phyloP scores from a whole-genome alignment of 805 yeast genomes.

The Candida ponderosae region DNA sequence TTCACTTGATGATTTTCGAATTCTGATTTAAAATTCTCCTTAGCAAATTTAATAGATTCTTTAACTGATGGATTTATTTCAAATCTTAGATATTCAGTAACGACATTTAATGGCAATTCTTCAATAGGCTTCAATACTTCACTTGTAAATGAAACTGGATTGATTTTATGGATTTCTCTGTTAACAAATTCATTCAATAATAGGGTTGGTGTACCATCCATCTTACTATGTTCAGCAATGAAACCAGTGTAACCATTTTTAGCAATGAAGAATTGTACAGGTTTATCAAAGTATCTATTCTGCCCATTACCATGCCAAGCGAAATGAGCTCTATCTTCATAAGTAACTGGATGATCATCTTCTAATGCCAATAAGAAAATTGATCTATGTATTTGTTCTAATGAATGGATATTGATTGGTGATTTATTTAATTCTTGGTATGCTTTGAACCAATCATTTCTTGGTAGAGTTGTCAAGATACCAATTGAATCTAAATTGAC shows the following conservation, averaged over 20 bases:
- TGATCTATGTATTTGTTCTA: slow-evolving; percentile 65
- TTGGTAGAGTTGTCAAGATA: slow-evolving; percentile 70
- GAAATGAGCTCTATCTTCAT: slow-evolving; percentile 75
- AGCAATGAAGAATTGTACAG: slow-evolving; percentile 74
- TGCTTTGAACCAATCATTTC: slow-evolving; percentile 70
- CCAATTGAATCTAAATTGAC: slow-evolving; percentile 41
- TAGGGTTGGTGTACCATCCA: slow-evolving; percentile 97
- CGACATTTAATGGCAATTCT: background rate
- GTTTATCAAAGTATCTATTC: slow-evolving; percentile 90
- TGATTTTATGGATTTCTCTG: slow-evolving; percentile 43
- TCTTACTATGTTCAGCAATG: slow-evolving; percentile 92
- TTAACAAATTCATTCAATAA: slow-evolving; percentile 74
- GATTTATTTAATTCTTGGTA: slow-evolving; percentile 50
- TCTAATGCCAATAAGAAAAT: slow-evolving; percentile 82
- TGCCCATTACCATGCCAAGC: slow-evolving; percentile 95
- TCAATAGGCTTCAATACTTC: background rate
- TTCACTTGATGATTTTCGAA: slow-evolving; percentile 60
- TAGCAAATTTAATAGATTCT: slow-evolving; percentile 47
- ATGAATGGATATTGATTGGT: slow-evolving; percentile 52
- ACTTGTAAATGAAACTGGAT: slow-evolving; percentile 22
- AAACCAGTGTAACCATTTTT: slow-evolving; percentile 87
- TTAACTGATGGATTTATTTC: slow-evolving; percentile 48
- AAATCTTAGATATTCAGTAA: slow-evolving; percentile 36
- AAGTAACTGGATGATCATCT: slow-evolving; percentile 59
- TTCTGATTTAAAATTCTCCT: slow-evolving; percentile 44